Evolutionary conservation across 306 rosid genomes (phyloP), one percentile per base, ranked within the genome.

Genomic region (Prunus davidiana): DNA sequence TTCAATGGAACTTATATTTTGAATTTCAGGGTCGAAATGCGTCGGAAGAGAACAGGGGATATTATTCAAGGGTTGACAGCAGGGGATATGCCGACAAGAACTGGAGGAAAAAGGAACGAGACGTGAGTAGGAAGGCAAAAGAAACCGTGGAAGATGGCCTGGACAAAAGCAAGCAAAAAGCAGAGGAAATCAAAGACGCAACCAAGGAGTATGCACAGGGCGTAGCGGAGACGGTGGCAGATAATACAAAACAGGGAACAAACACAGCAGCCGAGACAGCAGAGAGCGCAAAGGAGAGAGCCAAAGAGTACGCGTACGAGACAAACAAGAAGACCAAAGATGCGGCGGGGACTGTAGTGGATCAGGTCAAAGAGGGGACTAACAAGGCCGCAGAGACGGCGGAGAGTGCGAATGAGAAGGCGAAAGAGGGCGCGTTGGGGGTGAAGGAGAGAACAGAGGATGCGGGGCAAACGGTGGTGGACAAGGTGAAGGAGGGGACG

Each of bases 1-100:
- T 49, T 49, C 16, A 49, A 2, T 49, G 54, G 54, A 49, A 4
- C 16, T 49, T 49, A 5, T 52, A 18, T 18, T 52, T 4, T 46
- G 15, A 58, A 54, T 58, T 81, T 65, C 84, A 90, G 96, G 81
- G 85, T 41, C 75, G 84, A 79, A 83, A 78, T 73, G 79, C 78
- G 6, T 66, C 54, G 45, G 87, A 82, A 47, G 82, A 82, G 13
- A 55, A 19, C 5, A 61, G 84, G 54, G 85, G 9, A 38, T 38
- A 38, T 38, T 38, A 7, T 38, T 38, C 43, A 38, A 38, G 9
- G 43, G 43, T 38, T 38, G 43, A 38, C 8, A 38, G 2, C 43
- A 38, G 43, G 9, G 43, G 73, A 79, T 81, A 80, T 18, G 84
- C 58, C 3, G 65, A 68, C 54, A 78, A 0, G 81, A 76, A n/a